phyloP scores from a whole-genome alignment of 176 grass and related monocot species.

The Olyra latifolia region DNA sequence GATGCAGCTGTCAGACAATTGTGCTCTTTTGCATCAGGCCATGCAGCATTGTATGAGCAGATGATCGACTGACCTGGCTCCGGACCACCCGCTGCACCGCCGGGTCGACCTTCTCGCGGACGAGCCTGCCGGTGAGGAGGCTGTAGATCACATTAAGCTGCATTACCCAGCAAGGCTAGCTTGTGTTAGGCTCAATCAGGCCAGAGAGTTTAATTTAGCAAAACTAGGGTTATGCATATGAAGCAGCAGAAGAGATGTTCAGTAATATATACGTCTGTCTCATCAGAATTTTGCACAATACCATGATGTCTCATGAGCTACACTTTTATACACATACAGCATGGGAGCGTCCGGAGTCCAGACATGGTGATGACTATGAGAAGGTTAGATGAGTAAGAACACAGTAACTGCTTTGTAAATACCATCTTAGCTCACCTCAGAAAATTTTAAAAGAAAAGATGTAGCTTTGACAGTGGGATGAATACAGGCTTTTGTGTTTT shows the following conservation, averaged over 20 bases:
- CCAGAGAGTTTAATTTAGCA: not conserved
- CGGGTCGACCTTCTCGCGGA: conserved; percentile 80
- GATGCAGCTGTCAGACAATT: not conserved
- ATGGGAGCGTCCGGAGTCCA: too few species aligned
- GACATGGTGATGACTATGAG: not conserved
- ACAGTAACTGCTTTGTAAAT: not conserved
- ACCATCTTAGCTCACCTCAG: not conserved
- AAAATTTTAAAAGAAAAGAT: not conserved
- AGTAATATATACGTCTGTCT: not conserved
- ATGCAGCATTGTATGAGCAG: not conserved
- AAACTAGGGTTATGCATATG: not conserved
- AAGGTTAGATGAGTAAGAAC: not conserved
- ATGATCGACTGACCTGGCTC: conserved; percentile 53
- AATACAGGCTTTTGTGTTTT: not conserved
- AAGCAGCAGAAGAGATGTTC: not conserved
- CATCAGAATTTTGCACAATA: not conserved
- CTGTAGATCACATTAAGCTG: conserved; percentile 87
- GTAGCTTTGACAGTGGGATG: not conserved
- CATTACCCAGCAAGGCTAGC: not conserved
- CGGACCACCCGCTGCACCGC: conserved; percentile 79
- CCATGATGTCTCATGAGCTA: not conserved
- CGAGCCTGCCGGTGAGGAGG: conserved; percentile 69
- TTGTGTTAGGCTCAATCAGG: not conserved
- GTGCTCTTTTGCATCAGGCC: not conserved
- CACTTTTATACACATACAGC: not conserved